phyloP scores from a whole-genome alignment of 1,284 basidiomycete genomes.

The Rhodotorula sp. region DNA sequence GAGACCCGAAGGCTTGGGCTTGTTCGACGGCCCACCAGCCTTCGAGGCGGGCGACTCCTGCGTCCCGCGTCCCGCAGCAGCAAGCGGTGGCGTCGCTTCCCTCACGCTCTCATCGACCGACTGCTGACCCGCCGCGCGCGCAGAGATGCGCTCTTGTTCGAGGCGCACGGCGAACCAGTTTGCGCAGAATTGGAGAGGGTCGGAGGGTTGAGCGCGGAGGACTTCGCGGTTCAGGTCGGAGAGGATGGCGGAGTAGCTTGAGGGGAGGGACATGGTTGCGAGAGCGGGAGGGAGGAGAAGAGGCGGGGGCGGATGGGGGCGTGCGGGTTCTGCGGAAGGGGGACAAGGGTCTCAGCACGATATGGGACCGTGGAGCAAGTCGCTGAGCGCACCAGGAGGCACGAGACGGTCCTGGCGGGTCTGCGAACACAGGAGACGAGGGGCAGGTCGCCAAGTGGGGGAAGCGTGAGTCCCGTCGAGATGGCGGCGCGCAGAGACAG shows the following conservation, averaged over 20 bases:
- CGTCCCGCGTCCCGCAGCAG: not conserved
- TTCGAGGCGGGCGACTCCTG: not conserved
- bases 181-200: slow-evolving; percentile 89
- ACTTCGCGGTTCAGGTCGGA: slow-evolving; percentile 83
- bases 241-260: slow-evolving; percentile 55
- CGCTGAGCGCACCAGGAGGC: not conserved
- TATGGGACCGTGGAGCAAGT: not conserved
- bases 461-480: not conserved
- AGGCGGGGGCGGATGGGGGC: not conserved
- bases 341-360: too few relatives aligned
- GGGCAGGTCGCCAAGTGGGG: not conserved
- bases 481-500: not conserved
- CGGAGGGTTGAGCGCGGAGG: slow-evolving; percentile 76
- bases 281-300: not conserved
- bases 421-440: too few relatives aligned
- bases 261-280: slow-evolving; percentile 36
- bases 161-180: slow-evolving; percentile 90
- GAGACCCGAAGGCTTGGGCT: slow-evolving; percentile 47
- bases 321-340: not conserved
- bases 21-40: not conserved
- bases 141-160: slow-evolving; percentile 62
- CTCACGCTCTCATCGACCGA: slow-evolving; percentile 17
- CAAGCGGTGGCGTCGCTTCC: slow-evolving; percentile 15
- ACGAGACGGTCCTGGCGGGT: too few relatives aligned
- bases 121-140: not conserved